Percentiles rank a stretch among this genome's conserved stretches.
Conservation (phyloP, 805 yeast genomes). For the Barnettozyma sucrosica region DNA sequence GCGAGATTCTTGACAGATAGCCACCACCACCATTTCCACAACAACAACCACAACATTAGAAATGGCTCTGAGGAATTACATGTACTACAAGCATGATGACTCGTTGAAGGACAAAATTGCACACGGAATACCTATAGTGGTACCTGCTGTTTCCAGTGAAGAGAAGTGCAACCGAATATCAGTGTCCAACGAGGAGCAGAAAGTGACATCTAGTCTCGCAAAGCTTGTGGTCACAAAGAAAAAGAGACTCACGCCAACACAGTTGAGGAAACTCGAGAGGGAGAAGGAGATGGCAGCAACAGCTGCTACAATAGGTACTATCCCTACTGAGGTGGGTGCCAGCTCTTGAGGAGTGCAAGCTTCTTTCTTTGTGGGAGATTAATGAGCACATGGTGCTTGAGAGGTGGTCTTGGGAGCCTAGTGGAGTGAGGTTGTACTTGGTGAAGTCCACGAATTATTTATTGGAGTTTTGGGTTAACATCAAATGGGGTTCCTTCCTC, state of each 20-base stretch:
- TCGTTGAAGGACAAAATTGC: slow-evolving; percentile 33
- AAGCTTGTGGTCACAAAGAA: slow-evolving; percentile 8
- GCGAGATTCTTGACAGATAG: not conserved
- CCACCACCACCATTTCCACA: not conserved
- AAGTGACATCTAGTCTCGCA: not conserved
- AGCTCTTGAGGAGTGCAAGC: not conserved
- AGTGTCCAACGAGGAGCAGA: not conserved
- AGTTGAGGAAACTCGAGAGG: slow-evolving; percentile 18
- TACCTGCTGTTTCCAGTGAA: not conserved
- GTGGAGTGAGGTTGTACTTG: no score
- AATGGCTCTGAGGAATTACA: slow-evolving; percentile 42
- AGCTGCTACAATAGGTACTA: not conserved
- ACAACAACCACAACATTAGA: not conserved
- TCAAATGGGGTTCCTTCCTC: not conserved
- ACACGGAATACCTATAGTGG: slow-evolving; percentile 6
- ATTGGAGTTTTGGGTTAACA: not conserved
- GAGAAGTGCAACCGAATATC: not conserved
- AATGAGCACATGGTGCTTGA: not conserved
- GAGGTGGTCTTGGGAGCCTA: not conserved
- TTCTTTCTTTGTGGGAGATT: no score
- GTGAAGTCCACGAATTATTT: not conserved
- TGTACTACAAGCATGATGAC: slow-evolving; percentile 37
- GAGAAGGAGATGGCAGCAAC: not conserved
- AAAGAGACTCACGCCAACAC: slow-evolving; percentile 26
- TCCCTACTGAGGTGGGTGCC: not conserved